These are phyloP conservation scores for Diaporthe sp. DNA, from an alignment of 2,329 filamentous ascomycete species.

Conservation along the genomic window DNA sequence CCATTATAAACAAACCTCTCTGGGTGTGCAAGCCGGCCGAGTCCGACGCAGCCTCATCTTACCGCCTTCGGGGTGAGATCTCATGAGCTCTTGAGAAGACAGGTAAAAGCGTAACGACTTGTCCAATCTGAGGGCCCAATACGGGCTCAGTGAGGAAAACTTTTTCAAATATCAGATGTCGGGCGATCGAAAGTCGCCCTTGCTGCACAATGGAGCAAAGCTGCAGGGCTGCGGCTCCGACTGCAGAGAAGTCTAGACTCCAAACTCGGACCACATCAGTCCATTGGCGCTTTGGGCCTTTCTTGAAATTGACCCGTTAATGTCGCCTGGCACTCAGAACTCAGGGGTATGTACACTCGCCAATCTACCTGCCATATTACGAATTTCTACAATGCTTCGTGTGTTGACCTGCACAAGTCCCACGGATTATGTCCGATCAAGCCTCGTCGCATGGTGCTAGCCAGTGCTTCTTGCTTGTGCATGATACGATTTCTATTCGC, in stretches of 20 bases:
- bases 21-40: background rate
- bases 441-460: background rate
- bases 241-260: background rate
- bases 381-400: background rate
- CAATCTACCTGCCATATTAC: conserved; percentile 9
- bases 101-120: background rate
- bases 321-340: conserved; percentile 1
- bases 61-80: background rate
- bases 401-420: background rate
- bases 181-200: conserved; percentile 8
- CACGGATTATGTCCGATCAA: conserved; percentile 19
- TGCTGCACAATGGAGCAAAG: background rate
- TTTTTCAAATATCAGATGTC: conserved; percentile 8
- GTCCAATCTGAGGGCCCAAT: background rate
- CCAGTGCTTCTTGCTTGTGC: conserved; percentile 3
- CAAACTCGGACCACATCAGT: conserved; percentile 27
- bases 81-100: background rate
- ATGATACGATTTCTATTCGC: conserved; percentile 9
- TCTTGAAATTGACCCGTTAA: conserved; percentile 25
- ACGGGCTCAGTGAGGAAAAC: background rate
- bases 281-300: conserved; percentile 19
- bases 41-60: background rate
- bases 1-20: background rate
- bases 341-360: conserved; percentile 29
- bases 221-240: conserved; percentile 1